phyloP scores from a whole-genome alignment of 768 basidiomycete genomes.

The Suillus luteus region DNA sequence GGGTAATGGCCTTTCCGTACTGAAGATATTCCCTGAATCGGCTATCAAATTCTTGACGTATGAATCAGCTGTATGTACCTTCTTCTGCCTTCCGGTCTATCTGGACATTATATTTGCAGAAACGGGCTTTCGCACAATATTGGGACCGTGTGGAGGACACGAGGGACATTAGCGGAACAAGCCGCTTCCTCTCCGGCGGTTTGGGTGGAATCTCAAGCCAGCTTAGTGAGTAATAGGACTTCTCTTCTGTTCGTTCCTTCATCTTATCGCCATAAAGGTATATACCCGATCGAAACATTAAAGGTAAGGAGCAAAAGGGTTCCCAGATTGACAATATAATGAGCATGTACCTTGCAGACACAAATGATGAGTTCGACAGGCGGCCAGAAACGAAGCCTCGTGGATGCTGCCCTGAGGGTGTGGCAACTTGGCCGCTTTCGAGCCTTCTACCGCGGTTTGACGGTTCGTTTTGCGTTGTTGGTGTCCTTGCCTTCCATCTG shows the following conservation, averaged over 20 bases:
- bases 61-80: constrained; percentile 78
- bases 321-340: not conserved
- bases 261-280: constrained; percentile 53
- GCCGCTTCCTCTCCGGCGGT: constrained; percentile 93
- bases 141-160: constrained; percentile 90
- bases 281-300: constrained; percentile 95
- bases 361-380: constrained; percentile 95
- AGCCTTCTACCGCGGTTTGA: constrained; percentile 89
- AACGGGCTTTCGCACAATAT: constrained; percentile 91
- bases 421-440: constrained; percentile 79
- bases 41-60: constrained; percentile 98
- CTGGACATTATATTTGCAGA: constrained; percentile 49
- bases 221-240: constrained; percentile 58
- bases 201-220: constrained; percentile 95
- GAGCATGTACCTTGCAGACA: constrained; percentile 47
- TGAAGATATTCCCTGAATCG: constrained; percentile 97
- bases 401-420: constrained; percentile 66
- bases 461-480: constrained; percentile 54
- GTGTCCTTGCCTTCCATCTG: constrained; percentile 17
- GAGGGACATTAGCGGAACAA: constrained; percentile 85
- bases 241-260: constrained; percentile 12
- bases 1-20: constrained; percentile 92
- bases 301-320: constrained; percentile 53
- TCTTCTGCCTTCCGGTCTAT: constrained; percentile 21
- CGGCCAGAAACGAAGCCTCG: constrained; percentile 55